These are phyloP conservation scores for Colletotrichum aenigma DNA, from an alignment of 2,329 filamentous ascomycete genomes.

Conservation along the genomic window DNA sequence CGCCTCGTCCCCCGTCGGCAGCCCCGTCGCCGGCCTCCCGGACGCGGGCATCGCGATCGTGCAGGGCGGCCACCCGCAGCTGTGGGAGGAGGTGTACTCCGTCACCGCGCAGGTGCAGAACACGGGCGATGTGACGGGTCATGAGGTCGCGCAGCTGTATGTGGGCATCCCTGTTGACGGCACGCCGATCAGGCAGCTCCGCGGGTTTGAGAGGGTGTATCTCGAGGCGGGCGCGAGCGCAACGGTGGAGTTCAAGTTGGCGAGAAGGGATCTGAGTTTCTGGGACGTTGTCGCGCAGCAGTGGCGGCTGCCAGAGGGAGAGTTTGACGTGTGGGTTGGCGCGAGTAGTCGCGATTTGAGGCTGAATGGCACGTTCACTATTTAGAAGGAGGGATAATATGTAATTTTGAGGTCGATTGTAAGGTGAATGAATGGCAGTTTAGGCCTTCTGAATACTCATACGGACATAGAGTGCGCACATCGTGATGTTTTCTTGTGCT, in stretches of 20 bases:
- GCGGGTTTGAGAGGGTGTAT: conserved; percentile 54
- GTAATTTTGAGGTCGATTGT: rapidly evolving
- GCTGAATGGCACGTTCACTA: conserved; percentile 38
- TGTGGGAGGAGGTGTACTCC: conserved; percentile 48
- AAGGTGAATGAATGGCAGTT: rapidly evolving
- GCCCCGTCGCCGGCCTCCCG: conserved; percentile 44
- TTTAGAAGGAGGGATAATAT: not conserved
- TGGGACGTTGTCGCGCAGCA: conserved; percentile 53
- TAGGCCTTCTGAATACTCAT: not conserved
- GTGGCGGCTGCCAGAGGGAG: conserved; percentile 49
- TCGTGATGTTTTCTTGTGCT: too few relatives aligned
- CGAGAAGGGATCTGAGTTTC: conserved; percentile 53
- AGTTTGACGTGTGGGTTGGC: conserved; percentile 13
- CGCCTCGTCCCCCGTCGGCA: conserved; percentile 61
- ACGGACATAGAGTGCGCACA: not conserved
- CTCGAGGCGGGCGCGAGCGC: conserved; percentile 39
- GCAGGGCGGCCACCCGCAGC: conserved; percentile 48
- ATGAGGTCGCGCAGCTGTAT: conserved; percentile 70
- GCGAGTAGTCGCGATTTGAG: conserved; percentile 24
- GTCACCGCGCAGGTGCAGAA: conserved; percentile 69
- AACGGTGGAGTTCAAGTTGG: conserved; percentile 44
- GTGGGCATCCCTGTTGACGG: conserved; percentile 30
- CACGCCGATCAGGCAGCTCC: conserved; percentile 39
- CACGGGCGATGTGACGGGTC: conserved; percentile 64
- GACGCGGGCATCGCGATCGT: conserved; percentile 40